A percentile compares a stretch with the other conserved stretches of the same genome.
phyloP scores from a whole-genome alignment of 2,329 filamentous ascomycete species.

The Alternaria incomplexa region DNA sequence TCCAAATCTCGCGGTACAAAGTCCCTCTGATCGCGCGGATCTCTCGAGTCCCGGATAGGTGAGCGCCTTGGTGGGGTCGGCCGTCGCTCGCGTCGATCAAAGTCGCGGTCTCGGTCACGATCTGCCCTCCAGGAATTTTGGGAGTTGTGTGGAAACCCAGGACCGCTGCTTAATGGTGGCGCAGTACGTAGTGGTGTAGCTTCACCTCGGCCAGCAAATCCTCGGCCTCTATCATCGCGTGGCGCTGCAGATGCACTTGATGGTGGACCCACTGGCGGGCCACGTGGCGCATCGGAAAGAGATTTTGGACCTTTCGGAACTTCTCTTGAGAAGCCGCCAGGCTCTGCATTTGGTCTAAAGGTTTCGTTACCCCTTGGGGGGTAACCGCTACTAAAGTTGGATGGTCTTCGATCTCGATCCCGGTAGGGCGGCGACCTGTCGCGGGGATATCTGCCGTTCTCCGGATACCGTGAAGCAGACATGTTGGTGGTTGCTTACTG shows the following conservation, averaged over 20 bases:
- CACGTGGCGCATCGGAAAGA: constrained; percentile 66
- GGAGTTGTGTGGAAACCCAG: constrained; percentile 40
- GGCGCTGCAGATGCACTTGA: constrained; percentile 53
- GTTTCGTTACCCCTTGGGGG: constrained; percentile 54
- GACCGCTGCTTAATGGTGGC: constrained; percentile 52
- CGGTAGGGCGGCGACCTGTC: constrained; percentile 61
- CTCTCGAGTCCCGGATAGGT: constrained; percentile 63
- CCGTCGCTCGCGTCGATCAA: constrained; percentile 63
- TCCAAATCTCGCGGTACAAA: constrained; percentile 67
- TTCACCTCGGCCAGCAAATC: constrained; percentile 65
- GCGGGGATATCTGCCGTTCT: constrained; percentile 49
- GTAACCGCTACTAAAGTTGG: constrained; percentile 65
- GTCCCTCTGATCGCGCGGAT: constrained; percentile 69
- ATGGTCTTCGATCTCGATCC: constrained; percentile 71
- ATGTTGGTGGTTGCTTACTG: constrained; percentile 24
- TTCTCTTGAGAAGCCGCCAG: constrained; percentile 55
- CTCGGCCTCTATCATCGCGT: constrained; percentile 63
- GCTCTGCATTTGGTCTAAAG: constrained; percentile 37
- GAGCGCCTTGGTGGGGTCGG: constrained; percentile 69
- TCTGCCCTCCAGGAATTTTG: constrained; percentile 62
- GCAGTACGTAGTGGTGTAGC: constrained; percentile 66
- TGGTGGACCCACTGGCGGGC: constrained; percentile 40
- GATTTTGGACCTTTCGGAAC: constrained; percentile 84
- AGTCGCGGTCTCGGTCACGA: constrained; percentile 57
- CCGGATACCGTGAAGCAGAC: constrained; percentile 45